A percentile compares a stretch with the other conserved stretches of the same genome.
Evolutionary conservation across 495 filamentous ascomycete species (phyloP).

Genomic region (Neurospora sp.): DNA sequence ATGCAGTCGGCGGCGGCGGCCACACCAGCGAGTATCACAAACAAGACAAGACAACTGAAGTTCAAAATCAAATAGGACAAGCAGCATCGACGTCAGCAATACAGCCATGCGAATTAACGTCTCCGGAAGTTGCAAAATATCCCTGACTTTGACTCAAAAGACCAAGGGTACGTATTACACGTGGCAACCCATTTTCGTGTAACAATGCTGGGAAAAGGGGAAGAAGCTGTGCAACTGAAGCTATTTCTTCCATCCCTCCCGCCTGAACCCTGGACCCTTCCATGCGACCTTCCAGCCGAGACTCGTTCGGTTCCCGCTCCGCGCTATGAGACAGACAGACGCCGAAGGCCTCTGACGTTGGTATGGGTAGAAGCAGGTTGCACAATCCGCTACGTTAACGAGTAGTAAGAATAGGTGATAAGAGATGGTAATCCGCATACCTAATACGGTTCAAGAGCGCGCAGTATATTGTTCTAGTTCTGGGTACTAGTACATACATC

Average conservation of each 20-base stretch:
- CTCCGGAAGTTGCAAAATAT: not conserved
- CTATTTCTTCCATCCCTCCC: not conserved
- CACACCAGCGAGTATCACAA: not conserved
- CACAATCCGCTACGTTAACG: not conserved
- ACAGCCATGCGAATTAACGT: not conserved
- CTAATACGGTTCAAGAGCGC: not conserved
- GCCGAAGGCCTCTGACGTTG: not conserved
- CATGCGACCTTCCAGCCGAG: not conserved
- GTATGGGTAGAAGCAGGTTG: not conserved
- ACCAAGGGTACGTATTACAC: not conserved
- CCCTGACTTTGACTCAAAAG: not conserved
- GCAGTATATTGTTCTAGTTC: not conserved
- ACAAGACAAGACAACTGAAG: not conserved
- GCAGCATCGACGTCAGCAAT: not conserved
- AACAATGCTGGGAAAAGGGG: not conserved
- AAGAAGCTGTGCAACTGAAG: not conserved
- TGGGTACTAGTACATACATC: not conserved
- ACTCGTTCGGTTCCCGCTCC: not conserved
- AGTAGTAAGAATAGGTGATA: not conserved
- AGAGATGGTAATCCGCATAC: not conserved
- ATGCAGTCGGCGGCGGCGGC: too few species aligned
- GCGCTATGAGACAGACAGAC: not conserved
- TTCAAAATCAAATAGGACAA: too few species aligned
- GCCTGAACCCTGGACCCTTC: not conserved
- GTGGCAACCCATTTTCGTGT: not conserved